These are phyloP conservation scores for Talaromyces nanjingensis DNA, from an alignment of 495 filamentous ascomycete species.

Conservation along the genomic window DNA sequence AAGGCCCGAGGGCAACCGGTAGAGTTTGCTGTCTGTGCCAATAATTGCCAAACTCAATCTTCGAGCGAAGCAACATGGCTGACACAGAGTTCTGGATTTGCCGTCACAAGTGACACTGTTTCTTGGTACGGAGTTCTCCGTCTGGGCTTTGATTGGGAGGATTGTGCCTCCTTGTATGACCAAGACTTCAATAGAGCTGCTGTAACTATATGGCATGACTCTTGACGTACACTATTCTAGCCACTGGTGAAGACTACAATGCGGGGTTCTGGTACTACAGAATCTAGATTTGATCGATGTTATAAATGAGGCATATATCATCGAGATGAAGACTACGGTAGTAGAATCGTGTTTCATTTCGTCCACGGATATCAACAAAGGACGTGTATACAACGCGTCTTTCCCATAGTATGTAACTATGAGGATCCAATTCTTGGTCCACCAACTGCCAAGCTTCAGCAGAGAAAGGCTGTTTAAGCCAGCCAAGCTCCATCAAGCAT, in stretches of 20 bases:
- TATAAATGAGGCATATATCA: neutral
- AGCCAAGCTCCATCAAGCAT: neutral
- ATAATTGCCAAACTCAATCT: neutral
- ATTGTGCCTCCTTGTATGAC: neutral
- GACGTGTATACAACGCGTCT: neutral
- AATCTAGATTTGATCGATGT: neutral
- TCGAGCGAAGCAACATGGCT: neutral
- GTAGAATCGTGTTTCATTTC: neutral
- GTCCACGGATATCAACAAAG: neutral
- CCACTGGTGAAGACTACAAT: neutral
- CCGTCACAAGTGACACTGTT: neutral
- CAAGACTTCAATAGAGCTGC: neutral
- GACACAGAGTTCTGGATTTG: neutral
- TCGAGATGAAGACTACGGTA: neutral
- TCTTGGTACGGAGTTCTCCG: conserved; percentile 4
- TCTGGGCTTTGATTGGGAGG: neutral
- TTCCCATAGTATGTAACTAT: neutral
- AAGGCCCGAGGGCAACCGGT: neutral
- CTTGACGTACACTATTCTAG: neutral
- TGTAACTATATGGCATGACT: neutral
- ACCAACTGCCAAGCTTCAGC: neutral
- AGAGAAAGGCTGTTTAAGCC: neutral
- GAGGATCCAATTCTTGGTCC: neutral
- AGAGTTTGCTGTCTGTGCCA: neutral
- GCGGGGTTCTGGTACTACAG: neutral